Evolutionary conservation across 768 basidiomycete species (phyloP), one percentile per base, ranked within the genome.

Genomic region (Kwoniella botswanensis): DNA sequence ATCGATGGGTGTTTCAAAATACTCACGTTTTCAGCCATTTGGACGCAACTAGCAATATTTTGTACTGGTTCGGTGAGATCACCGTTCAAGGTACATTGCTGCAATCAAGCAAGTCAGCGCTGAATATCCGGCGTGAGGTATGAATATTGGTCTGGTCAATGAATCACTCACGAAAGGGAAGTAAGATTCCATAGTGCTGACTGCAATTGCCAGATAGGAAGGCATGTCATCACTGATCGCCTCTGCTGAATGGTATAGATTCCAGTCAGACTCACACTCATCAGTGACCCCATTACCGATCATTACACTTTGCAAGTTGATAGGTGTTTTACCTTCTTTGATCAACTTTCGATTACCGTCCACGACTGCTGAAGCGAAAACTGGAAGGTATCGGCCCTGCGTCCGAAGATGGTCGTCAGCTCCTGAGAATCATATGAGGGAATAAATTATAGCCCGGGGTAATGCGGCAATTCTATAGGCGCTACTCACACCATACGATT

Each of bases 251-350:
- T 26, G 26, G 3, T 26, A 26, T 4, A 26, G 26, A 26, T 26
- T 26, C 26, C 26, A 26, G 26, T 26, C 26, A 26, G 26, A 60
- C 76, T 67, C 60, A 82, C 79, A 72, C n/a, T 64, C 65, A 56
- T 81, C 78, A 10, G 83, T 83, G 65, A 80, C 77, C 85, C 86
- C 54, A 87, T 88, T 41, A 82, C 87, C 92, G 67, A 93, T 92
- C 80, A 93, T 85, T n/a, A 91, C 86, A 68, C 88, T 90, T 66
- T 88, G 84, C 4, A 93, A 85, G 79, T 93, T 92, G 72, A 93
- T 85, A 2, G 86, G 83, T 75, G 73, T 86, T 75, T 82, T 87
- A 71, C 86, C 90, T 17, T 79, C 87, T n/a, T 86, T 81, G 52
- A 85, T 81, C 11, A 90, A 85, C 35, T 85, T 79, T 58, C 75